Evolutionary conservation across 768 basidiomycete species (phyloP).

Genomic region (Auriscalpium microsporum): DNA sequence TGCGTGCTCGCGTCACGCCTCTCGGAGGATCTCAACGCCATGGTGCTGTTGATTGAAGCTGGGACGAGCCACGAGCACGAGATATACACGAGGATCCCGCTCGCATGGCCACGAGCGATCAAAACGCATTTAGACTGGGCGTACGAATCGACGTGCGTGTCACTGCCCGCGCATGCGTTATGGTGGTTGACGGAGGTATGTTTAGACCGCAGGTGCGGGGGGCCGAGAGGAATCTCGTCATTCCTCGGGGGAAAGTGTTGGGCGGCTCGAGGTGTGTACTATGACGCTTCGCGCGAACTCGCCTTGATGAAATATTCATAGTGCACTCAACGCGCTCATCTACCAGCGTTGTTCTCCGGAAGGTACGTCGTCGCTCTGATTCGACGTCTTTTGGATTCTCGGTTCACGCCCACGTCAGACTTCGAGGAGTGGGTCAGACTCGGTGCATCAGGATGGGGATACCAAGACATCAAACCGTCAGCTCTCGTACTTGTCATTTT

Average conservation of each 20-base stretch:
- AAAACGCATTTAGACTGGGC: slow-evolving; percentile 10
- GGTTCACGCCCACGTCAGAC: neutral
- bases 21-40: slow-evolving; percentile 43
- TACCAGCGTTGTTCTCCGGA: slow-evolving; percentile 13
- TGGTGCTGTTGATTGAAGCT: slow-evolving; percentile 50
- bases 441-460: slow-evolving; percentile 16
- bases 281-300: neutral
- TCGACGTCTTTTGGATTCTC: too few species aligned
- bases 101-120: slow-evolving; percentile 10
- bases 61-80: slow-evolving; percentile 31
- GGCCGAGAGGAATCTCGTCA: slow-evolving; percentile 2
- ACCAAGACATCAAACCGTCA: slow-evolving; percentile 15
- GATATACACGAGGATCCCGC: slow-evolving; percentile 6
- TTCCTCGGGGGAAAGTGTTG: slow-evolving; percentile 11
- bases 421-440: slow-evolving; percentile 17
- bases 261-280: slow-evolving; percentile 6
- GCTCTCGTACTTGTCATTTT: neutral
- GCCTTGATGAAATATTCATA: neutral
- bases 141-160: slow-evolving; percentile 7
- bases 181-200: too few species aligned
- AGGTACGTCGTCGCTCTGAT: neutral
- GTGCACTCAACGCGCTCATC: slow-evolving; percentile 9
- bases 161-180: neutral
- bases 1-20: slow-evolving; percentile 52
- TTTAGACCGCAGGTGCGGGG: slow-evolving; percentile 3